phyloP scores from a whole-genome alignment of 345 rosid species.

The Pugionium dolabratum region DNA sequence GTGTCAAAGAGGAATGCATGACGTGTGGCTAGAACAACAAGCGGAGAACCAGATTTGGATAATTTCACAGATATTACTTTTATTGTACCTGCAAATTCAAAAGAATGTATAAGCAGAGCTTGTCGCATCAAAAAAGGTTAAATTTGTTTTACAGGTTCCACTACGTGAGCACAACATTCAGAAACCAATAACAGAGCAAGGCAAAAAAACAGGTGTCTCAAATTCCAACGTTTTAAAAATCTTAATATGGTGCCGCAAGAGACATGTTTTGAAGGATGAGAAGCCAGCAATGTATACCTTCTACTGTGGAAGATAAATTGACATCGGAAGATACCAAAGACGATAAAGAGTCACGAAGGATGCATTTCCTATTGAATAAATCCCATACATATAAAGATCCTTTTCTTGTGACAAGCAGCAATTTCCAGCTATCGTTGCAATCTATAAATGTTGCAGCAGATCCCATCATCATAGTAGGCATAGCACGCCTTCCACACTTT shows the following conservation, averaged over 20 bases:
- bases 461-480: conserved; percentile 97
- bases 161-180: conserved; percentile 13
- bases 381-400: conserved; percentile 91
- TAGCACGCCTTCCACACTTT: conserved; percentile 88
- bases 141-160: conserved; percentile 7
- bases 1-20: conserved; percentile 91
- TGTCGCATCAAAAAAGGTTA: conserved; percentile 8
- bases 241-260: not conserved
- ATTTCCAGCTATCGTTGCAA: conserved; percentile 92
- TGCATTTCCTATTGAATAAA: conserved; percentile 68
- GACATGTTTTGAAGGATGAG: conserved; percentile 1
- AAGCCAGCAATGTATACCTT: conserved; percentile 29
- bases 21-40: conserved; percentile 89
- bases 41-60: conserved; percentile 93
- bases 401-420: conserved; percentile 81
- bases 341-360: conserved; percentile 77
- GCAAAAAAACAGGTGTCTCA: too few species aligned
- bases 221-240: conserved; percentile 3
- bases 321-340: conserved; percentile 63
- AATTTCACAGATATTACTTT: conserved; percentile 91
- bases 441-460: conserved; percentile 91
- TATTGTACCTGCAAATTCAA: conserved; percentile 60
- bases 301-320: conserved; percentile 58
- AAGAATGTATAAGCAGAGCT: conserved; percentile 23
- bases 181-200: not conserved